Evolutionary conservation across 2,329 filamentous ascomycete species (phyloP).

Genomic region (Aspergillus alliaceus): DNA sequence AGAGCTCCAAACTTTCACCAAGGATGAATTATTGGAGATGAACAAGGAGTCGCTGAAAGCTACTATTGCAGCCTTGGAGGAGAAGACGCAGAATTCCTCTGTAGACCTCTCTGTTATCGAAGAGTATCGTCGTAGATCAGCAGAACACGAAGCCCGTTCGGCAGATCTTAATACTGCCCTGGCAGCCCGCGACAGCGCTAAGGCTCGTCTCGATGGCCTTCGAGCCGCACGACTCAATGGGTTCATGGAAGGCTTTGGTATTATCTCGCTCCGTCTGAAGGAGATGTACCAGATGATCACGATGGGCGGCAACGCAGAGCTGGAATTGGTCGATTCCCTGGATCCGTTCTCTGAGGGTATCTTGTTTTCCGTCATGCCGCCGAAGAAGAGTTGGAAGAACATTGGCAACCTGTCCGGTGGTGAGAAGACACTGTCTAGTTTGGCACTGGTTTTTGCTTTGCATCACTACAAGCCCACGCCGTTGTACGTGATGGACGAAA

Average conservation of each 20-base stretch:
- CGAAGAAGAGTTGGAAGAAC: constrained; percentile 99
- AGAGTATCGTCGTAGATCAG: constrained; percentile 82
- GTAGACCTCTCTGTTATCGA: constrained; percentile 87
- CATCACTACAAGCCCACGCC: constrained; percentile 98
- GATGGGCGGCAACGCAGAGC: constrained; percentile 96
- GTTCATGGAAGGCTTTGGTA: constrained; percentile 97
- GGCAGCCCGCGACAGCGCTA: constrained; percentile 75
- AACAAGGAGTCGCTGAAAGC: constrained; percentile 63
- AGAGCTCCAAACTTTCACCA: constrained; percentile 73
- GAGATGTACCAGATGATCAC: constrained; percentile 99
- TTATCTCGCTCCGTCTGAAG: constrained; percentile 90
- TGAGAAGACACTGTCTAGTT: constrained; percentile 90
- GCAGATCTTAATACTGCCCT: constrained; percentile 80
- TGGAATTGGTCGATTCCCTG: constrained; percentile 92
- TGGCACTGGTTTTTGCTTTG: constrained; percentile 95
- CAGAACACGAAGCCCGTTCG: constrained; percentile 79
- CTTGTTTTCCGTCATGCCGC: constrained; percentile 96
- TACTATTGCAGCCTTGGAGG: constrained; percentile 66
- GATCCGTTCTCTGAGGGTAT: constrained; percentile 98
- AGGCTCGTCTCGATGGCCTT: constrained; percentile 89
- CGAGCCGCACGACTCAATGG: constrained; percentile 87
- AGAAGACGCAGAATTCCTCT: constrained; percentile 78
- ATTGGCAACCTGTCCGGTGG: constrained; percentile 94
- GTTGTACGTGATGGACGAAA: constrained; percentile 99
- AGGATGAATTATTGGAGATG: constrained; percentile 65